phyloP scores from a whole-genome alignment of 2,329 filamentous ascomycete species.

The Xylariaceae sp. region DNA sequence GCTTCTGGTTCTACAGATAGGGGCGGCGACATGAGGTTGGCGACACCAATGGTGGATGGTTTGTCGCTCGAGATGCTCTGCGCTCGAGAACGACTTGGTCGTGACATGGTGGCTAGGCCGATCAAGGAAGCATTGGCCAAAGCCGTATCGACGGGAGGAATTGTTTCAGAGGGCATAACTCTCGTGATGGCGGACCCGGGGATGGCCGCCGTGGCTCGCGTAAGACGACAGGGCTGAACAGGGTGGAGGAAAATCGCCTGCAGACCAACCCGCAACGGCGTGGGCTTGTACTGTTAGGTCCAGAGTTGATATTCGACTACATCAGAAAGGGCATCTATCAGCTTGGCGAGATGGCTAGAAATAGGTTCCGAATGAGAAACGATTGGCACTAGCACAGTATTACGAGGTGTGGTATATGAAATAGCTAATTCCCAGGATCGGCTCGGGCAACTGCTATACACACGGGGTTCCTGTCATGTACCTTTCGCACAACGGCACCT shows the following conservation, averaged over 20 bases:
- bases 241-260: slow-evolving; percentile 19
- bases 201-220: slow-evolving; percentile 23
- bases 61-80: slow-evolving; percentile 71
- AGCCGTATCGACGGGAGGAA: slow-evolving; percentile 18
- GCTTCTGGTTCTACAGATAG: slow-evolving; percentile 70
- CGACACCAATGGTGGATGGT: slow-evolving; percentile 54
- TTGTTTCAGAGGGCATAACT: slow-evolving; percentile 23
- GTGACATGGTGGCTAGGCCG: slow-evolving; percentile 17
- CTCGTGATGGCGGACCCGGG: slow-evolving; percentile 25
- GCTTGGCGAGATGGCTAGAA: slow-evolving; percentile 12
- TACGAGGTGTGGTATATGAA: slow-evolving; percentile 6
- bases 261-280: slow-evolving; percentile 21
- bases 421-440: too few relatives aligned
- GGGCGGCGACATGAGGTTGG: slow-evolving; percentile 64
- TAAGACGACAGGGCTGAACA: slow-evolving; percentile 23
- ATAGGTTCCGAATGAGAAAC: slow-evolving; percentile 14
- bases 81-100: slow-evolving; percentile 43
- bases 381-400: slow-evolving; percentile 17
- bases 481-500: too few relatives aligned
- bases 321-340: slow-evolving; percentile 17
- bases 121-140: slow-evolving; percentile 25
- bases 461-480: too few relatives aligned
- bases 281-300: slow-evolving; percentile 8
- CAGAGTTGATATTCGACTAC: slow-evolving; percentile 21
- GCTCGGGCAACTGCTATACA: not conserved